Conservation (phyloP, 306 rosid species). For the Lathyrus tuberosus region DNA sequence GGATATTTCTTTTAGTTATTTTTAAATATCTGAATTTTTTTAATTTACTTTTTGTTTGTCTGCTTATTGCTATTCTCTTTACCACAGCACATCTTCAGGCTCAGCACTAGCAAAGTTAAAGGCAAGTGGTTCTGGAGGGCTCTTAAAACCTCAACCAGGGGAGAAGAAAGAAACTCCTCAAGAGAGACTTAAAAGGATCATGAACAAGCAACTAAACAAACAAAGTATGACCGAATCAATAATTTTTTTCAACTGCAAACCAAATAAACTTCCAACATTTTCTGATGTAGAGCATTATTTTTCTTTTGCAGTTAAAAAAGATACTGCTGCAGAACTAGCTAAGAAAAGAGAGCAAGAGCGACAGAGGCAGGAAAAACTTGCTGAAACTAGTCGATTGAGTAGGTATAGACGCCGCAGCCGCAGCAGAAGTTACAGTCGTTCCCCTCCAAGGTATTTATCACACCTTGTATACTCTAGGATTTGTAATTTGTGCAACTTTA, state of each 20-base stretch:
- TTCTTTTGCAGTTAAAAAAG: constrained; percentile 76
- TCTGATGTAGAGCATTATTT: constrained; percentile 6
- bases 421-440: constrained; percentile 81
- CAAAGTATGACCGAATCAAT: constrained; percentile 65
- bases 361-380: constrained; percentile 93
- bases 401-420: constrained; percentile 73
- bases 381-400: constrained; percentile 85
- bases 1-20: constrained; percentile 14
- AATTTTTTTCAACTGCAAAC: constrained; percentile 35
- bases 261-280: constrained; percentile 14
- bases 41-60: background rate
- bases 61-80: constrained; percentile 24
- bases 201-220: constrained; percentile 91
- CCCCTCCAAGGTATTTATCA: constrained; percentile 74
- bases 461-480: background rate
- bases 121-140: constrained; percentile 76
- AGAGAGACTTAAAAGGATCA: constrained; percentile 97
- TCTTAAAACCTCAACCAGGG: constrained; percentile 68
- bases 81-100: constrained; percentile 69
- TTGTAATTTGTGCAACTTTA: background rate
- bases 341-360: constrained; percentile 91
- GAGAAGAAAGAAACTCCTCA: constrained; percentile 99
- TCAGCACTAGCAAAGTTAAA: constrained; percentile 75
- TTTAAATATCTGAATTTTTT: constrained; percentile 18
- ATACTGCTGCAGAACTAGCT: constrained; percentile 89